Base-by-base conservation (phyloP, 2,329 filamentous ascomycete genomes). In the Paecilomyces variotii region DNA sequence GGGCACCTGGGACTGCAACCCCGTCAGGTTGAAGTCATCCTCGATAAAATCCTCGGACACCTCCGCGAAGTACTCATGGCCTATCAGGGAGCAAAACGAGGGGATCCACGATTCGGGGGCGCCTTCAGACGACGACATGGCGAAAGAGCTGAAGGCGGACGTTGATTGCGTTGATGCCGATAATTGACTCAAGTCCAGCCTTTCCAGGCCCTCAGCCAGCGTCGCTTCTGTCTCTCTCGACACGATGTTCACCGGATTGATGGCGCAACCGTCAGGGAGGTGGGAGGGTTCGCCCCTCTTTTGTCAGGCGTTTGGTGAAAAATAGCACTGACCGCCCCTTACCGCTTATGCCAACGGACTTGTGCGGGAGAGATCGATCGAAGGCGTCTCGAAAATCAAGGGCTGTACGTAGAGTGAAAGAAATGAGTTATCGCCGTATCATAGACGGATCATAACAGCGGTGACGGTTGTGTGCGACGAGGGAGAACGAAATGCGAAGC, bases 31-130 rank as follows among this genome's bases (percentile, higher is more conserved):
- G 82, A 99, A 99, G 76, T 99, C 94, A 85, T 99, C 94, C 76
- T 99, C 94, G 72, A 99, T 97, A 69, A 99, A 99, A 71, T 99
- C 94, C 78, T 99, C 94, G 53, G 91, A 94, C 55, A 99, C 93
- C 79, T 99, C 94, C 62, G 94, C 94, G 76, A 99, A 99, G 79
- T 97, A 99, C 76, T 99, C 94, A 74, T 99, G 94, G 62, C 94
- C 94, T 61, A 97, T 84, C 53, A 97, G 82, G 45, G 90, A 91
- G 80, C 94, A 99, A 76, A 97, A 99, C 59, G 92, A 95, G 63
- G 91, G 89, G 79, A 99, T 97, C 94, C 94, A 99, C 58, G 92
- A 96, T 80, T 99, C 94, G 65, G 82, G 81, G 51, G 82, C 80
- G 64, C 73, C 74, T 63, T 76, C 74, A 54, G 74, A 76, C 59